Evolutionary conservation across 202 grass and related monocot genomes (phyloP), one percentile per base, ranked within the genome.

Genomic region (Eragrostis tef): DNA sequence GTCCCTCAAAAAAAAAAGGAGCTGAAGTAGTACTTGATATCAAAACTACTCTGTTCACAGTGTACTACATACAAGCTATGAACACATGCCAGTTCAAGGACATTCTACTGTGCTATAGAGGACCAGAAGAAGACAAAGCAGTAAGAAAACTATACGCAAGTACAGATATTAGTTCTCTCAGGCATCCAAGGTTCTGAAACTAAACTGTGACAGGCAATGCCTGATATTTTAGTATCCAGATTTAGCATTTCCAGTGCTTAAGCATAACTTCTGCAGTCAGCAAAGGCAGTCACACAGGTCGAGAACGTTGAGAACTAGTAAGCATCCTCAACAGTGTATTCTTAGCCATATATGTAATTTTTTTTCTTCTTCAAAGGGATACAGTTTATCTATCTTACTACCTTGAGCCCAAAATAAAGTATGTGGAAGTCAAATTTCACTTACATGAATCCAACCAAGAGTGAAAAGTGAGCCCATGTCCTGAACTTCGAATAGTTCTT

Each of bases 391-490:
- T 62, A 84, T 52, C 52, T 62, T 80, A 83, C 74, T 61, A 64
- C 73, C 58, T 83, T 69, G 13, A 78, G 67, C 43, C 34, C 1
- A 77, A 76, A 57, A 42, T 76, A 67, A 16, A 56, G 67, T 68
- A 62, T 83, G 53, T 1, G 64, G 2, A 81, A 66, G 46, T 73
- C 64, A 66, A 84, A 87, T 51, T 48, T 47, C 87, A 87, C 96
- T 96, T 93, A 99, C 96, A 91, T 99, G 96, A 88, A 99, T 99
- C 96, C 96, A 99, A 54, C 96, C 96, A 82, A 99, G 96, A 77
- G 96, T 94, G 79, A 99, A 99, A 73, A 99, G 89, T 52, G 93
- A 99, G 11, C 86, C 77, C 19, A 72, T 92, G 77, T 99, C 96
- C 90, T 99, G 96, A 88, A 96, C 93, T 44, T 99, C 91, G 57